Base-by-base conservation (phyloP, 768 basidiomycete genomes). In the Lactarius evosmus region DNA sequence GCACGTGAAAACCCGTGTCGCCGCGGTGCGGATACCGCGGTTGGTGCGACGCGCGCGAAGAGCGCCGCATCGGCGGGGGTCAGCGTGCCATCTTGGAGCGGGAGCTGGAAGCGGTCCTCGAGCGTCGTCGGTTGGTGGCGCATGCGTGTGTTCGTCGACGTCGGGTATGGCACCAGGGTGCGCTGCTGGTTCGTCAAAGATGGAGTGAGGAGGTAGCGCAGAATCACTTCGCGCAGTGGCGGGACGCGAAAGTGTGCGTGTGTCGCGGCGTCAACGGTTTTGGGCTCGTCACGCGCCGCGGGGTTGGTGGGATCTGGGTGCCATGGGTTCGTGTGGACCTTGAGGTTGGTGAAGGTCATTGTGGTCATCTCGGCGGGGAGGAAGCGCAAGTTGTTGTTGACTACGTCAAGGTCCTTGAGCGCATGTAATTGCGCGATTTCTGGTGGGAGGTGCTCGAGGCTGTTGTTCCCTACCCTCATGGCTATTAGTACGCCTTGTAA, bases 321-420 rank as follows among this genome's bases (percentile, higher is more conserved):
- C 66, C 66, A 67, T 30, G 61, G 61, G 19, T 68, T 68, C 19
- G 67, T 67, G 33, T 67, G 66, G 12, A 68, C 56, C 7, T 62
- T 59, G 34, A 67, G 52, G 22, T 66, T 57, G 7, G 56, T 56
- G 41, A 68, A 61, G 3, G 55, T 51, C 58, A 68, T 58, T 22
- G 54, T 53, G 14, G 50, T 52, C 61, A 68, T 67, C 50, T 68
- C 67, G 8, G 67, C 67, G 16, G 67, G 67, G 54, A 68, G 67
- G 16, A 58, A 67, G 32, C 34, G 60, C 40, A 68, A 50, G 27
- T 61, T 58, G 55, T 68, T 68, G 53, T 62, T 55, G 40, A 66
- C 65, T 7, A 68, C 55, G 34, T 67, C 66, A 7, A 68, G 67
- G 50, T 62, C 53, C 29, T 60, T 67, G 19, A 68, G 61, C 1